Evolutionary conservation across 2,329 filamentous ascomycete species (phyloP), one percentile per base, ranked within the genome.

Genomic region (Fusarium decemcellulare): DNA sequence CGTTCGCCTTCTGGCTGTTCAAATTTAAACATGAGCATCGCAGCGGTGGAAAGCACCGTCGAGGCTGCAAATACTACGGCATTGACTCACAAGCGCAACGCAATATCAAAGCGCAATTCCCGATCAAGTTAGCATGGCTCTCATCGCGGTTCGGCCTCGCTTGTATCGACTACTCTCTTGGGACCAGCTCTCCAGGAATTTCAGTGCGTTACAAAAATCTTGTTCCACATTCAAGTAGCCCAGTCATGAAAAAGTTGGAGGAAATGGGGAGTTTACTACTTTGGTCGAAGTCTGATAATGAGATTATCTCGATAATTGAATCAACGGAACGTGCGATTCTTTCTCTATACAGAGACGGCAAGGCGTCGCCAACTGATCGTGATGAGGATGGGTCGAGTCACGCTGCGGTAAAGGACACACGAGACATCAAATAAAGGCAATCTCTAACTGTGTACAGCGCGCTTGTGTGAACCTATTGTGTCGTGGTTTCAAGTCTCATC

Each of bases 341-440:
- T 8, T 18, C 46, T 2, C n/a, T 51, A 3, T 59, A 59, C 30
- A 18, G 10, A 4, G 36, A 59, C 6, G 14, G 47, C 29, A 16
- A 23, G 15, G 44, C 56, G 10, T 59, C 56, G 0, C 56, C 56
- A 8, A n/a, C 10, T 8, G 56, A 59, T 18, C 2, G 15, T 32
- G 56, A 59, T 5, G 36, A 59, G 8, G 3, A 37, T 51, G 56
- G 30, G 4, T 14, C 14, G 9, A 36, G 46, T 5, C 56, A 59
- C 14, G 3, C 29, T 5, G n/a, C 6, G 30, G 56, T 59, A 9
- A 10, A 9, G 7, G n/a, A 34, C 32, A 34, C 30, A 7, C 12
- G 4, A 14, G n/a, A 18, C 23, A 12, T 14, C n/a, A 11, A 15
- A n/a, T 8, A 23, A 36, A 14, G 29, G 8, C 6, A 12, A 8